These are phyloP conservation scores for Collybia sordida DNA, from an alignment of 768 basidiomycete genomes.

Conservation along the genomic window DNA sequence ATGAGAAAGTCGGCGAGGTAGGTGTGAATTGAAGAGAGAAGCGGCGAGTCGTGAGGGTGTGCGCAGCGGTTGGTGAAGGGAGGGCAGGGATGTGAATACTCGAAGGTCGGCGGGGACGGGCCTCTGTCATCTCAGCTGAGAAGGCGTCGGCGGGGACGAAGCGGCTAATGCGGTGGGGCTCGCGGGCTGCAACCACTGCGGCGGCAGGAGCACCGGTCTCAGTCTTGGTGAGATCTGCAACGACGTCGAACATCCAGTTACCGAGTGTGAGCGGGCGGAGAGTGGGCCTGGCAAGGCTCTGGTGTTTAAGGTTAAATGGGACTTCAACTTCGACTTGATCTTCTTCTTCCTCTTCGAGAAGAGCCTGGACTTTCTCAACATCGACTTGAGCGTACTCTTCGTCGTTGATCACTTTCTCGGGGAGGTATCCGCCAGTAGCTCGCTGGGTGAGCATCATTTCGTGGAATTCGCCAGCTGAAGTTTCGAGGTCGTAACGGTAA, in stretches of 20 bases:
- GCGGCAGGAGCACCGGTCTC: conserved; percentile 9
- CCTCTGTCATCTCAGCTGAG: conserved; percentile 6
- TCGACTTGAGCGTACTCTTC: conserved; percentile 33
- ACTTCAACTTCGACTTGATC: conserved; percentile 24
- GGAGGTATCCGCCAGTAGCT: conserved; percentile 49
- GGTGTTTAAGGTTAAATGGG: conserved; percentile 33
- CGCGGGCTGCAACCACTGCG: conserved; percentile 20
- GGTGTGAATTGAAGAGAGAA: conserved; percentile 71
- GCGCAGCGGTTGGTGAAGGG: conserved; percentile 25
- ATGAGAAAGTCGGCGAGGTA: conserved; percentile 39
- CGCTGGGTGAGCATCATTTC: conserved; percentile 63
- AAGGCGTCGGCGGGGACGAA: conserved; percentile 34
- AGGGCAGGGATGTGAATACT: conserved; percentile 22
- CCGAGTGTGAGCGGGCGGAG: conserved; percentile 62
- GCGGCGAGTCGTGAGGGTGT: conserved; percentile 33
- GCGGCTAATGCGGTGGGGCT: conserved; percentile 28
- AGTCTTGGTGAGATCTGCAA: conserved; percentile 56
- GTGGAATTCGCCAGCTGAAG: conserved; percentile 61
- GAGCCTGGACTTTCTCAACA: conserved; percentile 49
- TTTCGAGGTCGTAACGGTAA: conserved; percentile 77
- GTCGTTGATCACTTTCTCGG: conserved; percentile 33
- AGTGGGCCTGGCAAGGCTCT: conserved; percentile 27
- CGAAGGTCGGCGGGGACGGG: conserved; percentile 13
- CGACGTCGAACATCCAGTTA: conserved; percentile 86
- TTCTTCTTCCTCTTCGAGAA: conserved; percentile 44